A percentile compares a stretch with the other conserved stretches of the same genome.
phyloP scores from a whole-genome alignment of 768 basidiomycete species.

The Podaxis carcinomalis region DNA sequence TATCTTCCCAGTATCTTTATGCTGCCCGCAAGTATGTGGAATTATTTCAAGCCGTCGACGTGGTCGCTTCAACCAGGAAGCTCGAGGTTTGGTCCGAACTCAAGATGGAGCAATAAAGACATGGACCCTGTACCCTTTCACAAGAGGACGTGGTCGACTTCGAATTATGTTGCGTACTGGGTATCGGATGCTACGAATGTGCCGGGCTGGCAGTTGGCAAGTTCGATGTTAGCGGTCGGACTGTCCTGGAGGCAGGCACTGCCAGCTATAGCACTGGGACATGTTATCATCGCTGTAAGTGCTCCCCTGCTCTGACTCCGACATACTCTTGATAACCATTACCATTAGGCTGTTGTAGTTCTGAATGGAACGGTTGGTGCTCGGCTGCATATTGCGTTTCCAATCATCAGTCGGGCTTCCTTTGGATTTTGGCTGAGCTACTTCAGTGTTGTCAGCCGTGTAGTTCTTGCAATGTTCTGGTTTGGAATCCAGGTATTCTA shows the following conservation, averaged over 20 bases:
- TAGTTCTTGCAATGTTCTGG: slow-evolving; percentile 79
- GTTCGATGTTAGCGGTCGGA: slow-evolving; percentile 72
- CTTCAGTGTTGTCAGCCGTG: slow-evolving; percentile 76
- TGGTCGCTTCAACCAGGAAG: slow-evolving; percentile 51
- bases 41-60: slow-evolving; percentile 25
- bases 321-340: neutral
- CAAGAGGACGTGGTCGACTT: slow-evolving; percentile 61
- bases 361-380: slow-evolving; percentile 79
- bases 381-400: slow-evolving; percentile 71
- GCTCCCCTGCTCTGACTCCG: neutral
- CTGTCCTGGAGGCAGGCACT: slow-evolving; percentile 73
- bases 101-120: slow-evolving; percentile 68
- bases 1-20: neutral
- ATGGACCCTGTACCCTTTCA: slow-evolving; percentile 71
- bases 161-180: slow-evolving; percentile 66
- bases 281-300: slow-evolving; percentile 59
- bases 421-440: slow-evolving; percentile 91
- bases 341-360: slow-evolving; percentile 49
- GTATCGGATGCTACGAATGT: slow-evolving; percentile 46
- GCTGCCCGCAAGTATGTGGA: neutral
- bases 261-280: slow-evolving; percentile 66
- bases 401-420: slow-evolving; percentile 75
- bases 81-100: slow-evolving; percentile 52
- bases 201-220: slow-evolving; percentile 58
- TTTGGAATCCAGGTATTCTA: slow-evolving; percentile 61